Evolutionary conservation across 352 stramenopile species (phyloP).

Genomic region (Pythium phragmitis): DNA sequence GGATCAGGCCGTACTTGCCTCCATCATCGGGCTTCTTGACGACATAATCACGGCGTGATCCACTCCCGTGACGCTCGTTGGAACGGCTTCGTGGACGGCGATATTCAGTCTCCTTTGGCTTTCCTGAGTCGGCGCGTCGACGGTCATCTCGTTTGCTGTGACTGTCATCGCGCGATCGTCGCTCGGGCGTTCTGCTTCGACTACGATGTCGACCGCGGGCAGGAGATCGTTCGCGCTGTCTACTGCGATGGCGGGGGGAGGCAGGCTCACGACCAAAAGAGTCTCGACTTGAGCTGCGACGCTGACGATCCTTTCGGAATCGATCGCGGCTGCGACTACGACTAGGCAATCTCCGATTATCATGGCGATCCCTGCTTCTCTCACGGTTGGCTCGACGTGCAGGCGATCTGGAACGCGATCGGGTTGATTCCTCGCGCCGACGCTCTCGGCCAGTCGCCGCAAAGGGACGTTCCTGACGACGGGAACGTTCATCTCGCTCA

Average conservation of each 20-base stretch:
- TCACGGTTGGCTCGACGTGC: constrained; percentile 11
- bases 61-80: not conserved
- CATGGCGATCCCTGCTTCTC: constrained; percentile 4
- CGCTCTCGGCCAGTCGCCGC: not conserved
- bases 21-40: constrained; percentile 34
- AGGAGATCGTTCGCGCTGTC: not conserved
- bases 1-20: constrained; percentile 70
- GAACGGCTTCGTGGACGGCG: constrained; percentile 3
- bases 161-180: constrained; percentile 3
- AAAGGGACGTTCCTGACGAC: not conserved
- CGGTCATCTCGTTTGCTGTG: constrained; percentile 6
- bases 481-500: not conserved
- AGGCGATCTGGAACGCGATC: constrained; percentile 1
- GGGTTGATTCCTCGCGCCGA: not conserved
- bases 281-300: constrained; percentile 17
- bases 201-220: not conserved
- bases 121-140: constrained; percentile 7
- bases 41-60: constrained; percentile 15
- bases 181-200: constrained; percentile 10
- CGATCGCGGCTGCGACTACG: constrained; percentile 8
- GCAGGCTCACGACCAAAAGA: constrained; percentile 9
- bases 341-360: not conserved
- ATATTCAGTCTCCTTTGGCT: not conserved
- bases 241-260: not conserved
- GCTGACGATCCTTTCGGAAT: not conserved